Evolutionary conservation across 805 yeast species (phyloP).

Genomic region (Tetrapisispora nanseiensis): DNA sequence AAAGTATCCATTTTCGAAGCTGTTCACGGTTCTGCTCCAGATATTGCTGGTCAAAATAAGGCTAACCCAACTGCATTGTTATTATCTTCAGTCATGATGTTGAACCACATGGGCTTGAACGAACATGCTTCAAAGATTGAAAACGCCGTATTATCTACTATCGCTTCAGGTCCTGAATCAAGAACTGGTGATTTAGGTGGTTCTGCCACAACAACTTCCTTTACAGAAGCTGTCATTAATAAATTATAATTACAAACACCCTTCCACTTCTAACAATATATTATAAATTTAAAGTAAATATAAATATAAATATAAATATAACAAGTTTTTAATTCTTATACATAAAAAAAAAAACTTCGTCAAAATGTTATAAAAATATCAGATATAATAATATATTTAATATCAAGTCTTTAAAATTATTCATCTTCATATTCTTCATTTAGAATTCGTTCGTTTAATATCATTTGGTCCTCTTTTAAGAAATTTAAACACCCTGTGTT

Average conservation of each 20-base stretch:
- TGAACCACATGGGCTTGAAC: slow-evolving; percentile 92
- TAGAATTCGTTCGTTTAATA: slow-evolving; percentile 2
- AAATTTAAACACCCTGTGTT: slow-evolving; percentile 18
- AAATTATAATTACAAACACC: slow-evolving; percentile 22
- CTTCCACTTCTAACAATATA: no score
- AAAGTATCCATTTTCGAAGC: slow-evolving; percentile 97
- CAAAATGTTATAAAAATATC: no score
- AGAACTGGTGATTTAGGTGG: slow-evolving; percentile 93
- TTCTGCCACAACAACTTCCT: slow-evolving; percentile 75
- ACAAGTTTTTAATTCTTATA: no score
- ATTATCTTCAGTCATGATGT: slow-evolving; percentile 96
- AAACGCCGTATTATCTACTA: slow-evolving; percentile 72
- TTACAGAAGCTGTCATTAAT: slow-evolving; percentile 83
- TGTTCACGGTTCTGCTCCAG: slow-evolving; percentile 99
- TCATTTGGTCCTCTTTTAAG: slow-evolving; percentile 15
- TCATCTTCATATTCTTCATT: not conserved
- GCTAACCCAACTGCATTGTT: slow-evolving; percentile 98
- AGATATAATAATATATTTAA: no score
- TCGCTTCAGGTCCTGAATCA: slow-evolving; percentile 92
- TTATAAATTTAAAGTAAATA: not conserved
- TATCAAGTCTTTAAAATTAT: not conserved
- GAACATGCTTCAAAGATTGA: slow-evolving; percentile 78
- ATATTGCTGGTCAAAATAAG: slow-evolving; percentile 96
- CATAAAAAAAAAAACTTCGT: no score
- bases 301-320: no score